A percentile compares a stretch with the other conserved stretches of the same genome.
Evolutionary conservation across 495 filamentous ascomycete genomes (phyloP).

Genomic region (Penicillium subrubescens): DNA sequence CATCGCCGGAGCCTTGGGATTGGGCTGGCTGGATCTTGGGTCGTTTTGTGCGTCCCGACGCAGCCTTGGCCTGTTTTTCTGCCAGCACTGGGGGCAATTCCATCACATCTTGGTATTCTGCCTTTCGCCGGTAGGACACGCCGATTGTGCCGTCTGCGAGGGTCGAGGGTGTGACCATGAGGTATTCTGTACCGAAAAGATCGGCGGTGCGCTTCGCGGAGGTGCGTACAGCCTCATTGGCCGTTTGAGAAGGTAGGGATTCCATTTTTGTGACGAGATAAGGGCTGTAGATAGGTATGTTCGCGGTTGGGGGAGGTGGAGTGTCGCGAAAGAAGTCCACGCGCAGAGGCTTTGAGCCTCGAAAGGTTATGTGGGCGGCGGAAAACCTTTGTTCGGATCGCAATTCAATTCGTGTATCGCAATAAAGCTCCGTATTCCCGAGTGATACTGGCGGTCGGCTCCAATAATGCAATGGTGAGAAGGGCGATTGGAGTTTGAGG

Average conservation of each 20-base stretch:
- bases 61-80: constrained; percentile 75
- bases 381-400: constrained; percentile 18
- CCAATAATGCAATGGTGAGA: neutral
- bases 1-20: constrained; percentile 27
- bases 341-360: constrained; percentile 10
- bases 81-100: constrained; percentile 84
- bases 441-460: neutral
- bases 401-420: neutral
- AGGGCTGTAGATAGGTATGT: constrained; percentile 11
- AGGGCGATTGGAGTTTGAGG: constrained; percentile 5
- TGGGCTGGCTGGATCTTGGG: constrained; percentile 45
- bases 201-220: constrained; percentile 73
- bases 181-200: constrained; percentile 60
- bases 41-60: constrained; percentile 58
- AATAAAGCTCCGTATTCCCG: constrained; percentile 6
- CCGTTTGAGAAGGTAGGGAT: constrained; percentile 35
- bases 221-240: constrained; percentile 49
- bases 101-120: constrained; percentile 81
- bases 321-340: constrained; percentile 5
- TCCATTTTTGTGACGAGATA: constrained; percentile 33
- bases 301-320: neutral
- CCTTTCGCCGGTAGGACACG: constrained; percentile 62
- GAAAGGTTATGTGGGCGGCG: constrained; percentile 16
- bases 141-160: constrained; percentile 46
- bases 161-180: constrained; percentile 52